Evolutionary conservation across 257 asterid genomes (phyloP).

Genomic region (Solanum corneliomulleri): DNA sequence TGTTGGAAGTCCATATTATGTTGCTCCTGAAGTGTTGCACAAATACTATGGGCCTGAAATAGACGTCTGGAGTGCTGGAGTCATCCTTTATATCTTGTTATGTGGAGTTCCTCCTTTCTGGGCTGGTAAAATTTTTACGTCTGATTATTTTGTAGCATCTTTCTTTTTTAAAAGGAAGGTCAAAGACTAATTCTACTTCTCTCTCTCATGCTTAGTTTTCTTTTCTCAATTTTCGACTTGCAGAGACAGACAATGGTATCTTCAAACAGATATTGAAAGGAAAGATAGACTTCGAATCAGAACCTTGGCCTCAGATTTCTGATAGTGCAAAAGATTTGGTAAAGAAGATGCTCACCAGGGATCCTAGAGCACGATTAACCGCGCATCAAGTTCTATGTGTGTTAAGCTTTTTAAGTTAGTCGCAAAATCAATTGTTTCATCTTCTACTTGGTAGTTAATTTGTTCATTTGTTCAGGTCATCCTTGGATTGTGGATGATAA

Average conservation of each 20-base stretch:
- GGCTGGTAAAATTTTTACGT: conserved; percentile 37
- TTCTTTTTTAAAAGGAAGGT: neutral
- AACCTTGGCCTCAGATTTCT: conserved; percentile 93
- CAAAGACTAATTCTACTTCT: neutral
- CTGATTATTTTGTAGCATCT: neutral
- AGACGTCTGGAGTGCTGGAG: conserved; percentile 96
- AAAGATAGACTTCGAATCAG: conserved; percentile 71
- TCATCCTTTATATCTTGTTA: conserved; percentile 65
- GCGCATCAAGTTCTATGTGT: conserved; percentile 84
- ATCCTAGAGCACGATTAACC: conserved; percentile 58
- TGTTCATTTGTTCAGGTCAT: conserved; percentile 42
- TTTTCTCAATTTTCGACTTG: conserved; percentile 1
- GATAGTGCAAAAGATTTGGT: conserved; percentile 89
- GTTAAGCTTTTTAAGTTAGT: neutral
- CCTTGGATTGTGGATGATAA: conserved; percentile 96
- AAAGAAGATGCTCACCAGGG: conserved; percentile 66
- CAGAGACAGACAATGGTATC: conserved; percentile 88
- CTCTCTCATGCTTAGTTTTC: neutral
- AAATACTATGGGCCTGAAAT: conserved; percentile 69
- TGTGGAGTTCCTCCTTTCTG: conserved; percentile 91
- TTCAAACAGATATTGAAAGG: conserved; percentile 86
- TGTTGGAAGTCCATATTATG: conserved; percentile 89
- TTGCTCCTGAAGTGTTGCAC: conserved; percentile 87
- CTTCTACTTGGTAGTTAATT: neutral
- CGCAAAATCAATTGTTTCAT: neutral